Conservation (phyloP, 768 basidiomycete genomes). For the Tephrocybe sp. region DNA sequence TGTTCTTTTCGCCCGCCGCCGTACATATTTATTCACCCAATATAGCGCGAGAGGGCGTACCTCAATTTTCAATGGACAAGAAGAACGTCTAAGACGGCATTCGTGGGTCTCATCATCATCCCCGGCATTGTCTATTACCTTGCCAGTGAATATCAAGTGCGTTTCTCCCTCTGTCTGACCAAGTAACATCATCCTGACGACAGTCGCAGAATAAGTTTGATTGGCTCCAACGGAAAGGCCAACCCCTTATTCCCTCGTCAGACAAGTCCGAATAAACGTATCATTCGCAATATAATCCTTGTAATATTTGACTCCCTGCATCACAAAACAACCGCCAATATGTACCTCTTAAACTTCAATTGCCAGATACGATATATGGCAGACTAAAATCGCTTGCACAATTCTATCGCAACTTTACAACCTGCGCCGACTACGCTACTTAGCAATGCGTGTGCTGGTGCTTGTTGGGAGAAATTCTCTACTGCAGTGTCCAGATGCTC, state of each 20-base stretch:
- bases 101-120: constrained; percentile 64
- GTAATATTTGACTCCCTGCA: constrained; percentile 3
- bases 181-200: constrained; percentile 4
- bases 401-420: constrained; percentile 86
- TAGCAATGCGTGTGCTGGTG: constrained; percentile 88
- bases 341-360: too few species aligned
- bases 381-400: constrained; percentile 76
- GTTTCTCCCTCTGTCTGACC: constrained; percentile 17
- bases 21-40: constrained; percentile 5
- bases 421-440: constrained; percentile 83
- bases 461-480: constrained; percentile 82
- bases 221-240: constrained; percentile 54
- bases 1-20: constrained; percentile 1
- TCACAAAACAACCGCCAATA: too few species aligned
- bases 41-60: constrained; percentile 83
- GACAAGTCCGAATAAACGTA: constrained; percentile 16
- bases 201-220: constrained; percentile 37
- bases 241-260: constrained; percentile 27
- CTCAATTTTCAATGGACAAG: constrained; percentile 80
- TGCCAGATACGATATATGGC: not conserved
- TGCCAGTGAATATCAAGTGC: constrained; percentile 43
- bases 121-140: constrained; percentile 59
- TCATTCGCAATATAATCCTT: not conserved
- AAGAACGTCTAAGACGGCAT: constrained; percentile 57
- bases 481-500: constrained; percentile 94